Conservation (phyloP, 768 basidiomycete genomes). For the Cystobasidium onofrii region DNA sequence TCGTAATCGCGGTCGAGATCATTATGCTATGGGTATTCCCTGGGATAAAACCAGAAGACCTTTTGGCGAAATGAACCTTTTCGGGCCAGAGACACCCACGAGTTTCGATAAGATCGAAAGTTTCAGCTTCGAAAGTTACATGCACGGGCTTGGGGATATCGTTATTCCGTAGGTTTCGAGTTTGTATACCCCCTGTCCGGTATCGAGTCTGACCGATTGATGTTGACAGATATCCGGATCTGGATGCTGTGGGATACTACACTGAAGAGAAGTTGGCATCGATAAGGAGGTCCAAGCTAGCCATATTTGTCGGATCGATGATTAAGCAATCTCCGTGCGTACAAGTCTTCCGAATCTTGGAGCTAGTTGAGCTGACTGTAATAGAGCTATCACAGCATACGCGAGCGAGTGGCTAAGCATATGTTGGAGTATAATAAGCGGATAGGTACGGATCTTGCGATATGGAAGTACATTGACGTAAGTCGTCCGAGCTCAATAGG, state of each 20-base stretch:
- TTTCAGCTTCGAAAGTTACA: background rate
- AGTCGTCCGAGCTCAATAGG: background rate
- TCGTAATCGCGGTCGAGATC: background rate
- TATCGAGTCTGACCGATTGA: background rate
- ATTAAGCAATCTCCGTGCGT: background rate
- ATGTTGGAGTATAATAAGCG: background rate
- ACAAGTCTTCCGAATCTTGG: background rate
- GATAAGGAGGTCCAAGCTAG: constrained; percentile 7
- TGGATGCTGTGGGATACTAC: constrained; percentile 10
- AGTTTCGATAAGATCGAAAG: background rate
- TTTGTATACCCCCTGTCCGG: background rate
- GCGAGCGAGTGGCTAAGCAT: background rate
- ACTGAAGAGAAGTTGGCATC: constrained; percentile 3
- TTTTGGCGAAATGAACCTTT: constrained; percentile 10
- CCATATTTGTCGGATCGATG: constrained; percentile 26
- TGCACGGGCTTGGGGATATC: background rate
- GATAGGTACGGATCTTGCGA: background rate
- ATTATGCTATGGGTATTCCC: constrained; percentile 17
- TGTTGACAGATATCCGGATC: constrained; percentile 14
- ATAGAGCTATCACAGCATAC: background rate
- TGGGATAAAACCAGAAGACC: constrained; percentile 13
- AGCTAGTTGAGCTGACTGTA: background rate
- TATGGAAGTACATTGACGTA: constrained; percentile 5
- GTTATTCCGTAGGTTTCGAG: constrained; percentile 7
- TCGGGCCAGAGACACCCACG: constrained; percentile 13